Percentiles rank a stretch among this genome's conserved stretches.
Evolutionary conservation across 2,329 filamentous ascomycete genomes (phyloP).

Genomic region (Colletotrichum cuscutae): DNA sequence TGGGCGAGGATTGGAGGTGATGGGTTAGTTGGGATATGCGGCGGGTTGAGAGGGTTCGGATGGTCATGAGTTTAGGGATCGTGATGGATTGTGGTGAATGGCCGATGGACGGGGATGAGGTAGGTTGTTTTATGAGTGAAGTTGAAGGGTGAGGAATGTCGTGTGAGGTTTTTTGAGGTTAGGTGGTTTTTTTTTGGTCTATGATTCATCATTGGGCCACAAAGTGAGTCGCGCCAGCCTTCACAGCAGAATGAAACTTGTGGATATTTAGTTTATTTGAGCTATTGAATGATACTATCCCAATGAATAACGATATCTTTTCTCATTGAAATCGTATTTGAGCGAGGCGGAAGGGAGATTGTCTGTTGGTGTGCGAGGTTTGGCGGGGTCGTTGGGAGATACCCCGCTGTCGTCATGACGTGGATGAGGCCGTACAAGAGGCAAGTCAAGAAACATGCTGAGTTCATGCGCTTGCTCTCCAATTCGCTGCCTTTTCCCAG

Average conservation of each 20-base stretch:
- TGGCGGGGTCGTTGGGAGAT: no score
- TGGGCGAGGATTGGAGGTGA: conserved; percentile 11
- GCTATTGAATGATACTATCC: no score
- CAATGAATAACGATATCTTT: fast-evolving
- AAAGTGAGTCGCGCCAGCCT: not conserved
- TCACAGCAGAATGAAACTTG: no score
- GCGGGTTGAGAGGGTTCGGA: conserved; percentile 12
- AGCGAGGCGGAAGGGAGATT: no score
- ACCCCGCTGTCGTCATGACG: no score
- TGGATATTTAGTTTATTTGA: no score
- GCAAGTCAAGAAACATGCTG: no score
- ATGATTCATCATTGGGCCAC: not conserved
- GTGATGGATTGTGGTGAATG: not conserved
- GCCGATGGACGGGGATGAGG: not conserved
- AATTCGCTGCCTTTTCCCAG: no score
- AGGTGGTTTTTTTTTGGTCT: not conserved
- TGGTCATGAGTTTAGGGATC: not conserved
- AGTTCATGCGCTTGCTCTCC: no score
- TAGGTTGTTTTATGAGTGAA: not conserved
- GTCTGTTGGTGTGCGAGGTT: no score
- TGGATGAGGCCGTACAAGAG: no score
- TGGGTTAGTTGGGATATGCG: conserved; percentile 20
- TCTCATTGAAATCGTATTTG: no score
- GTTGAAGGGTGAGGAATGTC: not conserved
- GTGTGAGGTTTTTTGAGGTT: not conserved